Conservation (phyloP, 345 rosid species). For the Syzygium grande region DNA sequence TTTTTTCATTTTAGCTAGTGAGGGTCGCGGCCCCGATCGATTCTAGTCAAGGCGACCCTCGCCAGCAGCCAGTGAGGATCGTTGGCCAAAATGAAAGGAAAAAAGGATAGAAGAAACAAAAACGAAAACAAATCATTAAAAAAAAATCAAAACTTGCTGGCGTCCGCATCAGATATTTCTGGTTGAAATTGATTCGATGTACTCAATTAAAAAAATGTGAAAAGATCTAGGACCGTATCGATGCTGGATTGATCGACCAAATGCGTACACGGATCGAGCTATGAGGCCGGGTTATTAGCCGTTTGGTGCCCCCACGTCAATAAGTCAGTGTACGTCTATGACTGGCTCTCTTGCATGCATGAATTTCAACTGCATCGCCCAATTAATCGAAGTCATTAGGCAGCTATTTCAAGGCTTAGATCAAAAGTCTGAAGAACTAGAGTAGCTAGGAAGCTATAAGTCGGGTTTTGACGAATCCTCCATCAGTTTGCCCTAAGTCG, state of each 20-base stretch:
- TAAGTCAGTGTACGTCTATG: background rate
- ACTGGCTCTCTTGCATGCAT: background rate
- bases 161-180: too few species aligned
- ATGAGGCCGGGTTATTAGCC: background rate
- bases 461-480: background rate
- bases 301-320: background rate
- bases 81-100: too few species aligned
- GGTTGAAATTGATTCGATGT: rapidly evolving
- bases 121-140: too few species aligned
- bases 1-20: too few species aligned
- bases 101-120: too few species aligned
- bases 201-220: too few species aligned
- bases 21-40: too few species aligned
- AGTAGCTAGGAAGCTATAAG: background rate
- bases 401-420: background rate
- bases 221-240: background rate
- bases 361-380: background rate
- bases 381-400: background rate
- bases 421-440: background rate
- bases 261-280: background rate
- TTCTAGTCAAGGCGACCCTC: too few species aligned
- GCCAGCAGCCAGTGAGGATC: too few species aligned
- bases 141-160: too few species aligned
- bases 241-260: background rate
- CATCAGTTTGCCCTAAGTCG: background rate